Evolutionary conservation across 73 alveolate genomes (phyloP).

Genomic region (Paramecium caudatum): DNA sequence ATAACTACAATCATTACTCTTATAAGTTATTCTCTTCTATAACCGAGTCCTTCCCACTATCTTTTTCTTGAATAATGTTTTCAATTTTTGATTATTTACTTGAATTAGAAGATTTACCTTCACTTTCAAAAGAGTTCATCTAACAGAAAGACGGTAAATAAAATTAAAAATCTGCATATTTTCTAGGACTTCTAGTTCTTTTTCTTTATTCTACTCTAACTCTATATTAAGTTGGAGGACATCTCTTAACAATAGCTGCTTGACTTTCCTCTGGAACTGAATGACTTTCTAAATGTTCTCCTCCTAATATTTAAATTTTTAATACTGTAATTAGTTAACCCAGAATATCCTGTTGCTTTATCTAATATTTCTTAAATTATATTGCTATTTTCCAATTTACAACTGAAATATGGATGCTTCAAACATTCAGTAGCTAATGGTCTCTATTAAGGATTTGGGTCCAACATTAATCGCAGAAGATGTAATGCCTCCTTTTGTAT

Average conservation of each 20-base stretch:
- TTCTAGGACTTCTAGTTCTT: conserved; percentile 68
- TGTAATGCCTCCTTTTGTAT: conserved; percentile 12
- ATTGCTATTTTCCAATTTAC: conserved; percentile 25
- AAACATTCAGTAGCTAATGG: conserved; percentile 52
- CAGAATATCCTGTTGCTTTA: conserved; percentile 31
- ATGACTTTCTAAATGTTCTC: background rate
- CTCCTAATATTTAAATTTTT: background rate
- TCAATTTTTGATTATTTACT: background rate
- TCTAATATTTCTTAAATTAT: background rate
- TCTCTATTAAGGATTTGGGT: conserved; percentile 32
- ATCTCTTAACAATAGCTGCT: background rate
- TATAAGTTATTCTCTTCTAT: background rate
- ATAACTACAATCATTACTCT: background rate
- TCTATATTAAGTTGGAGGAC: background rate
- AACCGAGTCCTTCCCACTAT: background rate
- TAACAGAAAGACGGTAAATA: conserved; percentile 25
- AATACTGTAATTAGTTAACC: background rate
- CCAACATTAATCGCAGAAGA: conserved; percentile 19
- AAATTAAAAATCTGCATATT: conserved; percentile 28
- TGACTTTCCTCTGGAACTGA: conserved; percentile 26
- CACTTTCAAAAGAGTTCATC: conserved; percentile 20
- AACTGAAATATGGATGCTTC: conserved; percentile 18
- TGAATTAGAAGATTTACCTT: background rate
- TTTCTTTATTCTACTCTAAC: background rate
- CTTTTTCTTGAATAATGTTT: background rate